These are phyloP conservation scores for Rhododendron molle DNA, from an alignment of 148 eudicot species.

Conservation along the genomic window DNA sequence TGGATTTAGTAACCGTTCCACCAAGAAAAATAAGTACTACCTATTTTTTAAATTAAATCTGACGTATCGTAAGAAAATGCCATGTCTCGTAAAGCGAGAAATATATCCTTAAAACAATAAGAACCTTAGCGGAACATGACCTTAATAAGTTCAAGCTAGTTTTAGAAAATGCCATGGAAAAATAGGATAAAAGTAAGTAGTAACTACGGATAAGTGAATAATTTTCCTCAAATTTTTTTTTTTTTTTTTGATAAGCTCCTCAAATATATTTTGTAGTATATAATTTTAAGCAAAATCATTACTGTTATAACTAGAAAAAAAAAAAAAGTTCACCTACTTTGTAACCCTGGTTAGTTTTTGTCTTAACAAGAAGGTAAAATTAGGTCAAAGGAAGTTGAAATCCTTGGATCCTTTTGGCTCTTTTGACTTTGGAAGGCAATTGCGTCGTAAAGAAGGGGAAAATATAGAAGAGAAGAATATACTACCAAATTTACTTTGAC, in stretches of 20 bases:
- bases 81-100: too few relatives aligned
- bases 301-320: too few relatives aligned
- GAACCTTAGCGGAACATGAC: accelerated
- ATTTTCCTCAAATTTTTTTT: background rate
- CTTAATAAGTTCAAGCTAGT: background rate
- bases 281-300: background rate
- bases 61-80: too few relatives aligned
- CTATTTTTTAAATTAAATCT: too few relatives aligned
- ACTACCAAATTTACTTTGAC: background rate
- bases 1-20: background rate
- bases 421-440: background rate
- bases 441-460: background rate
- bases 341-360: too few relatives aligned
- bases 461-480: background rate
- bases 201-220: background rate
- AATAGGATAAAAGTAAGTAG: background rate
- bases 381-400: background rate
- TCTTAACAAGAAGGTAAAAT: background rate
- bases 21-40: too few relatives aligned
- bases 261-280: background rate
- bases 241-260: too few relatives aligned
- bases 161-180: background rate
- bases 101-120: too few relatives aligned
- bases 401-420: background rate
- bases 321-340: too few relatives aligned